Evolutionary conservation across 495 filamentous ascomycete genomes (phyloP).

Genomic region (Articulospora tetracladia): DNA sequence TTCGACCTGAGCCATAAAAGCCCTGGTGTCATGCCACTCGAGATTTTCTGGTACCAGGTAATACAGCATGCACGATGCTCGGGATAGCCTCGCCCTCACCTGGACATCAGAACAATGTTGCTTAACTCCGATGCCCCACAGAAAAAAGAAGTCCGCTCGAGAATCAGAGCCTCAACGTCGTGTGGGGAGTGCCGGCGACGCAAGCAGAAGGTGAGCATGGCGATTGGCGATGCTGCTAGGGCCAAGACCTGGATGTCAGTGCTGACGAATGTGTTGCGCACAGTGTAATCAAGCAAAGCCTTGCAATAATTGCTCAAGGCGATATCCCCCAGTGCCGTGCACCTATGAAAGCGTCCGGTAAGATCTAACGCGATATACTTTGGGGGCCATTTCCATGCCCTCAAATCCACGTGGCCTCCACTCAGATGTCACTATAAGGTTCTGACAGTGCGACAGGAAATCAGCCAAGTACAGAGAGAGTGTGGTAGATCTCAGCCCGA

Average conservation of each 20-base stretch:
- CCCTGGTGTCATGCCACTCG: conserved; percentile 14
- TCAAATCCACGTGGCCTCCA: not conserved
- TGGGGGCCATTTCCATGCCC: not conserved
- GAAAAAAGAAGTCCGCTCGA: conserved; percentile 9
- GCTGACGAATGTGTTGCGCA: not conserved
- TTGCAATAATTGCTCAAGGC: conserved; percentile 20
- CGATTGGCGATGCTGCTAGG: not conserved
- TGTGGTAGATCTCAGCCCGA: not conserved
- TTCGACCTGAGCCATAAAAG: conserved; percentile 13
- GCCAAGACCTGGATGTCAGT: not conserved
- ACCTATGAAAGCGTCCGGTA: conserved; percentile 13
- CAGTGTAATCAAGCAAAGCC: conserved; percentile 24
- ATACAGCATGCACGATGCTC: conserved; percentile 7
- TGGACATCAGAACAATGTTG: conserved; percentile 6
- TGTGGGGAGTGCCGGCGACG: conserved; percentile 20
- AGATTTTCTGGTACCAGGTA: conserved; percentile 8
- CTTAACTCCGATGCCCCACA: conserved; percentile 19
- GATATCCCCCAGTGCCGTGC: conserved; percentile 19
- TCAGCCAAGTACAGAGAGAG: conserved; percentile 2
- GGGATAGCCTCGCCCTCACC: not conserved
- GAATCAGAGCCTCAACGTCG: conserved; percentile 16
- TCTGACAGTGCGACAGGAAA: conserved; percentile 1
- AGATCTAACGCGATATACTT: not conserved
- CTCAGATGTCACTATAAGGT: not conserved
- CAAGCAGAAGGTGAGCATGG: conserved; percentile 19